Percentiles rank a stretch among this genome's conserved stretches.
Evolutionary conservation across 148 eudicot genomes (phyloP).

Genomic region (Nepenthes mirabilis): DNA sequence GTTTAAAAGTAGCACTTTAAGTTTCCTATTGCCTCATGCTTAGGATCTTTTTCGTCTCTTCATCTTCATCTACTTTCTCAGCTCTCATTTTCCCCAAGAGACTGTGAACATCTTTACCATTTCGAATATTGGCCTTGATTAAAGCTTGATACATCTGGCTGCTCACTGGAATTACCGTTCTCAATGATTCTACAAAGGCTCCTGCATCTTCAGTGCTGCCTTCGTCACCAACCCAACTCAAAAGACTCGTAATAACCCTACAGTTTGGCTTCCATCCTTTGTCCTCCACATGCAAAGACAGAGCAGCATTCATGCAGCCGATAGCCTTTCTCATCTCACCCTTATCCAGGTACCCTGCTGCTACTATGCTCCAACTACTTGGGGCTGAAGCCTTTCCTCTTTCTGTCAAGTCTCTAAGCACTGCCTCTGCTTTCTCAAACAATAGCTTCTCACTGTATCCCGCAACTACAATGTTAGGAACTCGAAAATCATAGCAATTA

Average conservation of each 20-base stretch:
- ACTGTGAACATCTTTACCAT: not conserved
- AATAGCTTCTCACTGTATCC: constrained; percentile 36
- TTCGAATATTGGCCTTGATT: constrained; percentile 3
- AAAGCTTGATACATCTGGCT: constrained; percentile 29
- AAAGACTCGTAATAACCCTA: constrained; percentile 20
- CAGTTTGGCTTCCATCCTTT: constrained; percentile 50
- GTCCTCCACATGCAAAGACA: constrained; percentile 21
- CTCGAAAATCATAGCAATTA: constrained; percentile 59
- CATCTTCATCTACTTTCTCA: constrained; percentile 1
- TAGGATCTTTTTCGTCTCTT: not conserved
- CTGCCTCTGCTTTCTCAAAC: constrained; percentile 50
- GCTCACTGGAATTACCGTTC: constrained; percentile 24
- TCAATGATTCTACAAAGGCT: constrained; percentile 37
- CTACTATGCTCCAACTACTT: constrained; percentile 47
- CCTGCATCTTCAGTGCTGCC: constrained; percentile 43
- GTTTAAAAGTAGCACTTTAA: constrained; percentile 2
- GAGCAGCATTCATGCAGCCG: constrained; percentile 36
- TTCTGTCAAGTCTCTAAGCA: constrained; percentile 33
- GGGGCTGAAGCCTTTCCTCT: constrained; percentile 31
- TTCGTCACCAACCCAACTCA: constrained; percentile 43
- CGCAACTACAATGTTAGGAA: constrained; percentile 34
- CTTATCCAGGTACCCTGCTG: constrained; percentile 37
- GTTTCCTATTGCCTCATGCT: not conserved
- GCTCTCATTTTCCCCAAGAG: not conserved
- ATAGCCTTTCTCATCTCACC: constrained; percentile 39